Conservation (phyloP, 2,329 filamentous ascomycete genomes). For the Capronia coronata region DNA sequence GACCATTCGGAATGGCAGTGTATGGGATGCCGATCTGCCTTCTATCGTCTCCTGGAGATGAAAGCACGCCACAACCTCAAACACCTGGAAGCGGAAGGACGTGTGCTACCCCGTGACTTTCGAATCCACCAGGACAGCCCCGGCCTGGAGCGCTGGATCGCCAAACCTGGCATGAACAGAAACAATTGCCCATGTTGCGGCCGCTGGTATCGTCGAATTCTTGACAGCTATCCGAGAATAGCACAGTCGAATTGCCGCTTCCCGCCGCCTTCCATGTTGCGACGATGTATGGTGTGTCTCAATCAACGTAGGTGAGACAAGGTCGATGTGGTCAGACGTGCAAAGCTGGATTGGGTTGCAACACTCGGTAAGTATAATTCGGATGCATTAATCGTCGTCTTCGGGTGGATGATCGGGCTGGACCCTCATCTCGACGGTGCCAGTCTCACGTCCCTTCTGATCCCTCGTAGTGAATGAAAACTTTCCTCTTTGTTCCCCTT, state of each 20-base stretch:
- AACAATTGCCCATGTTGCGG: slow-evolving; percentile 16
- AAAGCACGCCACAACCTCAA: slow-evolving; percentile 8
- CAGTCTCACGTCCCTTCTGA: slow-evolving; percentile 42
- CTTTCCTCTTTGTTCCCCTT: slow-evolving; percentile 48
- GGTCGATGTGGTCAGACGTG: background rate
- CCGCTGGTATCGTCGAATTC: background rate
- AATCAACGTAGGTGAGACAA: background rate
- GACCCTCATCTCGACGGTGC: slow-evolving; percentile 37
- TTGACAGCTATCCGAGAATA: slow-evolving; percentile 1
- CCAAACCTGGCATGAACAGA: background rate
- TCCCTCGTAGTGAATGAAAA: slow-evolving; percentile 59
- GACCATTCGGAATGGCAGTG: slow-evolving; percentile 13
- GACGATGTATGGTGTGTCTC: slow-evolving; percentile 12
- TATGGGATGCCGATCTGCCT: background rate
- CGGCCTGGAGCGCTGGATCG: slow-evolving; percentile 12
- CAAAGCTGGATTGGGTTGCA: too few relatives aligned
- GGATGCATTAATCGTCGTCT: slow-evolving; percentile 7
- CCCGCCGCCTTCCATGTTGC: slow-evolving; percentile 5
- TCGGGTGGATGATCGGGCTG: slow-evolving; percentile 17
- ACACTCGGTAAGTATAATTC: background rate
- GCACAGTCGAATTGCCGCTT: background rate
- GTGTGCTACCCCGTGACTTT: background rate
- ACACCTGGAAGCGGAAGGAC: background rate
- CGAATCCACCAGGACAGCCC: background rate
- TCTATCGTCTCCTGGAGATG: background rate